Evolutionary conservation across 306 rosid species (phyloP).

Genomic region (Cucumis hystrix): DNA sequence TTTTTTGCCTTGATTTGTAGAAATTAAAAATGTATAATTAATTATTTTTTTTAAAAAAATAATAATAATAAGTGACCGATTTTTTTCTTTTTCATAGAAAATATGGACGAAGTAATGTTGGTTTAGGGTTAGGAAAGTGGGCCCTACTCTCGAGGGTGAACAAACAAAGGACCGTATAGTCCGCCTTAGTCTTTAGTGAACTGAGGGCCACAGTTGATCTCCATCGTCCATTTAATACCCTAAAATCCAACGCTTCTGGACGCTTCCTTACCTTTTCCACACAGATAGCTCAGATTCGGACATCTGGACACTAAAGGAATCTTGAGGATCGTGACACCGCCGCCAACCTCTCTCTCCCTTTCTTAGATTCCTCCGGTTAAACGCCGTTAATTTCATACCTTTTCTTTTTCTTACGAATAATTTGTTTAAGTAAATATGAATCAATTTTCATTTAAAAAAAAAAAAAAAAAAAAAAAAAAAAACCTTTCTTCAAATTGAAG

Average conservation of each 20-base stretch:
- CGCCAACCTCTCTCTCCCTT: conserved; percentile 12
- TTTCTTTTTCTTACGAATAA: too few relatives aligned
- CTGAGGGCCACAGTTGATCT: not conserved
- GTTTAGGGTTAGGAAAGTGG: not conserved
- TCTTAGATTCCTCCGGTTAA: not conserved
- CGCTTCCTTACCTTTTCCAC: not conserved
- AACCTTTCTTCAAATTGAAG: too few relatives aligned
- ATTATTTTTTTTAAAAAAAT: too few relatives aligned
- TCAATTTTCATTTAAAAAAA: too few relatives aligned
- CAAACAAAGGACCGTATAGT: not conserved
- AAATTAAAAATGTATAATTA: too few relatives aligned
- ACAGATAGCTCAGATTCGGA: not conserved
- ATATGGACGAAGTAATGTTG: not conserved
- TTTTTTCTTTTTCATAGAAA: too few relatives aligned
- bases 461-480: too few relatives aligned
- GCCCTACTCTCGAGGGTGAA: not conserved
- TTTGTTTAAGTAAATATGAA: too few relatives aligned
- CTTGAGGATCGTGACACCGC: conserved; percentile 13
- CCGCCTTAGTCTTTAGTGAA: not conserved
- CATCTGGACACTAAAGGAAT: not conserved
- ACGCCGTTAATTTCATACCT: too few relatives aligned
- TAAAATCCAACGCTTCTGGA: not conserved
- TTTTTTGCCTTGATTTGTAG: too few relatives aligned
- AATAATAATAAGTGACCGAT: too few relatives aligned
- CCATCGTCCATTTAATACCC: not conserved